Evolutionary conservation across 768 basidiomycete genomes (phyloP).

Genomic region (Amylocystis lapponica): DNA sequence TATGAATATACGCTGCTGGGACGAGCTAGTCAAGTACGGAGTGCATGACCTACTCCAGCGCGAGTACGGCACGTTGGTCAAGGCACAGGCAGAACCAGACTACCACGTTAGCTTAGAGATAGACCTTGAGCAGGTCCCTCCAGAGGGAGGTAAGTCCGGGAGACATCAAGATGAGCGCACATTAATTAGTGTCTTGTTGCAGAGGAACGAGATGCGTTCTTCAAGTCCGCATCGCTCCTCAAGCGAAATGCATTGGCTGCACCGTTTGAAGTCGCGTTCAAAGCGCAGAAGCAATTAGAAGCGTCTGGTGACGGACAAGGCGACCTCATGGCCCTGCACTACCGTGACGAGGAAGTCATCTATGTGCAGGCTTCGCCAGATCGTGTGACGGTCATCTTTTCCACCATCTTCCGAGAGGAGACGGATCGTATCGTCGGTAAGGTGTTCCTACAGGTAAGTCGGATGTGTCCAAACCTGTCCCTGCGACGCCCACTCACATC

Average conservation of each 20-base stretch:
- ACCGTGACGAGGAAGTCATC: constrained; percentile 96
- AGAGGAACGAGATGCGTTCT: constrained; percentile 78
- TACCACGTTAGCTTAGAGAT: constrained; percentile 86
- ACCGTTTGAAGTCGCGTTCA: constrained; percentile 88
- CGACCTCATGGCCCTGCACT: constrained; percentile 88
- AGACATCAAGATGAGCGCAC: constrained; percentile 13
- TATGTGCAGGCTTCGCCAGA: constrained; percentile 91
- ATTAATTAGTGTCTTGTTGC: constrained; percentile 8
- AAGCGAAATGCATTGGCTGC: constrained; percentile 94
- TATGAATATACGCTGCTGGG: constrained; percentile 98
- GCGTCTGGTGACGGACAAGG: constrained; percentile 59
- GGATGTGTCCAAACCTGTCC: constrained; percentile 11
- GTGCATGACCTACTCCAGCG: constrained; percentile 71
- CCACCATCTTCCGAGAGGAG: constrained; percentile 94
- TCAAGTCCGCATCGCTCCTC: constrained; percentile 76
- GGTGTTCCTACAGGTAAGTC: constrained; percentile 87
- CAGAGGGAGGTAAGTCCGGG: constrained; percentile 62
- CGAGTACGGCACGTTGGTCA: constrained; percentile 76
- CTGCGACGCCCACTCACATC: background rate
- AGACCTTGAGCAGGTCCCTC: constrained; percentile 81
- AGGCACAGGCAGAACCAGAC: constrained; percentile 69
- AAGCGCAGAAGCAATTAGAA: constrained; percentile 79
- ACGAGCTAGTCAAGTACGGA: constrained; percentile 84
- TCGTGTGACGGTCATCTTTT: constrained; percentile 97
- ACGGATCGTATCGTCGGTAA: constrained; percentile 96